Evolutionary conservation across 2,329 filamentous ascomycete species (phyloP).

Genomic region (Talaromyces sp.): DNA sequence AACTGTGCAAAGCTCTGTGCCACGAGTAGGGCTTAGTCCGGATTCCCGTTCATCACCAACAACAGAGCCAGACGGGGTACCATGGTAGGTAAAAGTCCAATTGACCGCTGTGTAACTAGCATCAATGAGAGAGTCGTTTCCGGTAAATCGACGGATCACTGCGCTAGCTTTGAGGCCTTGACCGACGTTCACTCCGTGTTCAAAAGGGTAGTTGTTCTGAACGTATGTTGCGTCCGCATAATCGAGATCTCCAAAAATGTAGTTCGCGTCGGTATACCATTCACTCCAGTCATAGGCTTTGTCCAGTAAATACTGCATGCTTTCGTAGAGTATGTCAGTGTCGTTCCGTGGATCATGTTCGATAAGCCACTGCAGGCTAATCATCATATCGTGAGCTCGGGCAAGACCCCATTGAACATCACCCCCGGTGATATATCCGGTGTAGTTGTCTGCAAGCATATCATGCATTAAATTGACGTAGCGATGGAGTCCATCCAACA

Average conservation of each 20-base stretch:
- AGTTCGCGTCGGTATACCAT: too few species aligned
- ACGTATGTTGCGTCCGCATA: too few species aligned
- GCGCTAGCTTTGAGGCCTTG: background rate
- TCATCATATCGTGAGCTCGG: background rate
- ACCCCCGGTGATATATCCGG: background rate
- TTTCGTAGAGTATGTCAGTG: too few species aligned
- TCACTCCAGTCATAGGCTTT: too few species aligned
- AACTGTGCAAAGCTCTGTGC: background rate
- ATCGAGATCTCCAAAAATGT: too few species aligned
- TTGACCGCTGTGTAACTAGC: background rate
- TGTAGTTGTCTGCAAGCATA: background rate
- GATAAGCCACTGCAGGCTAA: background rate
- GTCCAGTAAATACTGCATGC: too few species aligned
- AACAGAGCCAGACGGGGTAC: background rate
- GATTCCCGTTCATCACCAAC: background rate
- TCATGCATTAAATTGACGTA: background rate
- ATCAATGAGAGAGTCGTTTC: too few species aligned
- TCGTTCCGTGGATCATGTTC: background rate
- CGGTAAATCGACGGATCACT: too few species aligned
- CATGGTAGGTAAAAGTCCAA: background rate
- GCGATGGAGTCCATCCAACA: constrained; percentile 35
- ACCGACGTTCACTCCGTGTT: background rate
- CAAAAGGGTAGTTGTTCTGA: background rate
- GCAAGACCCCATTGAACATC: background rate
- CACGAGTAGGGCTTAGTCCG: background rate